Conservation (phyloP, 345 rosid genomes). For the Ricinus communis region DNA sequence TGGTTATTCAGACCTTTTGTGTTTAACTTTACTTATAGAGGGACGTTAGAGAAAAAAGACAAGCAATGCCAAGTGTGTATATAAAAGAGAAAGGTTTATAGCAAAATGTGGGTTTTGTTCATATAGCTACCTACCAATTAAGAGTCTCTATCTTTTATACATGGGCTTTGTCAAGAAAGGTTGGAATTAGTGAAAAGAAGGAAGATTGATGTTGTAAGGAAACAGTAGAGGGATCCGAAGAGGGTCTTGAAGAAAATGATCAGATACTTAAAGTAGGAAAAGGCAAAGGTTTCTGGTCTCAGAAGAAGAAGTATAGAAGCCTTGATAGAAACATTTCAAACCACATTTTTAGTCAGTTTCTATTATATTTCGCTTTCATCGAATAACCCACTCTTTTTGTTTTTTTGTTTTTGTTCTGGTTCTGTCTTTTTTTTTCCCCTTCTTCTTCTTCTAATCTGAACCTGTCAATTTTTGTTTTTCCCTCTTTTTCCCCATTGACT, state of each 20-base stretch:
- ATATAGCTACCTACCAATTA: constrained; percentile 26
- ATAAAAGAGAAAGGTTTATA: constrained; percentile 21
- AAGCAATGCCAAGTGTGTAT: constrained; percentile 26
- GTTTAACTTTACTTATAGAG: constrained; percentile 30
- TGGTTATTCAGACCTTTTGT: constrained; percentile 40
- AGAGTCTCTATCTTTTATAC: constrained; percentile 12
- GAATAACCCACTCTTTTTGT: constrained; percentile 35
- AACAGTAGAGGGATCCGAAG: constrained; percentile 33
- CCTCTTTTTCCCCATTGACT: constrained; percentile 18
- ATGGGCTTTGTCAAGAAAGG: constrained; percentile 11
- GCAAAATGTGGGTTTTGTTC: constrained; percentile 1
- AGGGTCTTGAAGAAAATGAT: constrained; percentile 31
- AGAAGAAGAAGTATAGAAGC: constrained; percentile 54
- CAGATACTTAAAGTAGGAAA: constrained; percentile 59
- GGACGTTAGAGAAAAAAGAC: constrained; percentile 35
- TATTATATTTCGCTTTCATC: constrained; percentile 55
- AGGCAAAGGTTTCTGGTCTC: constrained; percentile 60
- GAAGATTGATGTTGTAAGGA: constrained; percentile 11
- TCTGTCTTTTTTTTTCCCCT: neutral
- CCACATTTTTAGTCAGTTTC: constrained; percentile 37
- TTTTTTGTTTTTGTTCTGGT: constrained; percentile 10
- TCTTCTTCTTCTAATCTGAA: constrained; percentile 6
- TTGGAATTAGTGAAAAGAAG: neutral
- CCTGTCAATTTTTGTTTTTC: neutral
- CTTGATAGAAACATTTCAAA: constrained; percentile 56